Base-by-base conservation (phyloP, 768 basidiomycete genomes). In the Pleurotus giganteus region DNA sequence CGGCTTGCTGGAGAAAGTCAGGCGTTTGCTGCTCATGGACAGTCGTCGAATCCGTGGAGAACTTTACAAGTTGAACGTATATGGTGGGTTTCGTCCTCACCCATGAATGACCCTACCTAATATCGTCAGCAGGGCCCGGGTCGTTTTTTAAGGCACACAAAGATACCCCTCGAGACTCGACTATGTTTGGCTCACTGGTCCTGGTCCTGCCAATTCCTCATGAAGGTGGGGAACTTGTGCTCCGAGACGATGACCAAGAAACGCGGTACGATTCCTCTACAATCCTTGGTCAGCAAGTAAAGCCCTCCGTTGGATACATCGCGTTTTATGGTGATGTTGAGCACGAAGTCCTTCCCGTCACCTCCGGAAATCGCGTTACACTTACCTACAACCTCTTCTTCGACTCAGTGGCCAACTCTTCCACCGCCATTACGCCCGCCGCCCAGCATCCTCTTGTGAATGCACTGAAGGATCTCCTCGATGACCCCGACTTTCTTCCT, bases 141-240 rank as follows among this genome's bases (percentile, higher is more conserved):
- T 66, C 69, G 0, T 80, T 77, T 58, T 80, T 80, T 67, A 78
- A 78, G 56, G 43, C 74, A 1, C 81, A 80, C 55, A 64, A 70
- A 29, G 80, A 80, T 51, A 80, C 78, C 0, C 78, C 77, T 2
- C 71, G 74, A 1, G 58, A 64, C 15, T 65, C 66, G 15, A 58
- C 60, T 21, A 80, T 78, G 73, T 74, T 82, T 36, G 79, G 77
- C 0, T 81, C 80, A 1, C 69, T 83, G 27, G 74, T 80, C 2
- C 50, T 81, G 26, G 64, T 79, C 12, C 65, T 79, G 28, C 80
- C 78, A 1, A 72, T 74, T 0, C 9, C 56, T 0, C 75, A 80
- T 58, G 68, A 76, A 31, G 79, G 78, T 3, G 79, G 79, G 2
- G 63, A 63, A 12, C 69, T 78, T 15, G 45, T 68, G 4, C 64